phyloP scores from a whole-genome alignment of 1,284 basidiomycete species.

The Somion occarium region DNA sequence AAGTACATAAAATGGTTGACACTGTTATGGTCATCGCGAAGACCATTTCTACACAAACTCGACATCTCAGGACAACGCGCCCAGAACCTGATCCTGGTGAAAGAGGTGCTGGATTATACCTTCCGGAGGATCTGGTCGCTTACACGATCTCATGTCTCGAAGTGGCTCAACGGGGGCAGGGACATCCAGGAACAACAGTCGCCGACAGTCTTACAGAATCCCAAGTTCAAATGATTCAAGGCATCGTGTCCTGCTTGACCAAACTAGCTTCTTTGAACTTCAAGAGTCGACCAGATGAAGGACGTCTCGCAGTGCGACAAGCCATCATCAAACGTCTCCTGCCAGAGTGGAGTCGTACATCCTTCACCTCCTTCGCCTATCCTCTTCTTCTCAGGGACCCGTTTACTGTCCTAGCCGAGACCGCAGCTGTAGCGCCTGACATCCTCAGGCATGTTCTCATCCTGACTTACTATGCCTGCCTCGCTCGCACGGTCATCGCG shows the following conservation, averaged over 20 bases:
- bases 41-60: slow-evolving; percentile 67
- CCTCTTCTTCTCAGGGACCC: slow-evolving; percentile 86
- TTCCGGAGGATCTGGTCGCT: slow-evolving; percentile 87
- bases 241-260: slow-evolving; percentile 65
- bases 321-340: slow-evolving; percentile 84
- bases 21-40: slow-evolving; percentile 69
- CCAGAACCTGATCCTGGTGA: slow-evolving; percentile 69
- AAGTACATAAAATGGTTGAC: slow-evolving; percentile 72
- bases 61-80: slow-evolving; percentile 64
- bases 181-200: slow-evolving; percentile 45
- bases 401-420: slow-evolving; percentile 82
- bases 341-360: slow-evolving; percentile 86
- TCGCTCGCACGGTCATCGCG: slow-evolving; percentile 81
- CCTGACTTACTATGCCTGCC: slow-evolving; percentile 83
- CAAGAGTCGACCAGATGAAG: slow-evolving; percentile 62
- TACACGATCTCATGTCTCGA: slow-evolving; percentile 87
- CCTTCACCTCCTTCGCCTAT: slow-evolving; percentile 67
- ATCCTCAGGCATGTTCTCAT: slow-evolving; percentile 82
- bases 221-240: slow-evolving; percentile 73
- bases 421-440: slow-evolving; percentile 84
- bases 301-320: slow-evolving; percentile 69
- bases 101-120: slow-evolving; percentile 74
- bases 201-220: slow-evolving; percentile 77
- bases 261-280: slow-evolving; percentile 68
- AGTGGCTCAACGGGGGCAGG: slow-evolving; percentile 70